Evolutionary conservation across 2,329 filamentous ascomycete genomes (phyloP).

Genomic region (Cercospora sp.): DNA sequence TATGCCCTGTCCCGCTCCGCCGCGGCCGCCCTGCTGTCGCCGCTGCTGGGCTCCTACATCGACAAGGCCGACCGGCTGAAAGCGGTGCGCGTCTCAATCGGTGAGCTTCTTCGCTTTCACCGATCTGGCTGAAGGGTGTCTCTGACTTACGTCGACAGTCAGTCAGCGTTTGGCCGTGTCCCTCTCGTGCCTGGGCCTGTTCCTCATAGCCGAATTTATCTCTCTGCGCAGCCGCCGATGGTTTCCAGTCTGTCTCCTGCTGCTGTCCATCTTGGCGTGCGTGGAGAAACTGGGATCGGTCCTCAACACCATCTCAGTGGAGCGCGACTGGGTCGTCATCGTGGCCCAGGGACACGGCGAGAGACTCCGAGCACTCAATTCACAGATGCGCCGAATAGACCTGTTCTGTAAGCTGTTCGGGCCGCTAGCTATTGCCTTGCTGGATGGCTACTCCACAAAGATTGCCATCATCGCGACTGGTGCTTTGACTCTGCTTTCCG

Average conservation of each 20-base stretch:
- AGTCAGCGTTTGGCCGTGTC: conserved; percentile 33
- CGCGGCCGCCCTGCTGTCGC: conserved; percentile 60
- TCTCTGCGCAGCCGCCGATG: conserved; percentile 2
- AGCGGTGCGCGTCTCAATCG: conserved; percentile 45
- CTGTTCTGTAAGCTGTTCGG: conserved; percentile 59
- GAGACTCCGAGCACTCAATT: conserved; percentile 49
- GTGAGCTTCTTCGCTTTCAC: conserved; percentile 17
- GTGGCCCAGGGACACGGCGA: conserved; percentile 47
- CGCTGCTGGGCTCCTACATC: conserved; percentile 59
- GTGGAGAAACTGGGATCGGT: conserved; percentile 67
- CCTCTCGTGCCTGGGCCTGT: conserved; percentile 29
- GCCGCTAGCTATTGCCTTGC: conserved; percentile 53
- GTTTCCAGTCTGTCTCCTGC: conserved; percentile 33
- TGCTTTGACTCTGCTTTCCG: conserved; percentile 52
- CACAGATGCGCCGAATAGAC: conserved; percentile 61
- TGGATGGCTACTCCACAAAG: conserved; percentile 52
- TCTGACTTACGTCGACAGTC: conserved; percentile 25
- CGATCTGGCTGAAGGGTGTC: background rate
- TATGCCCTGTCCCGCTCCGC: conserved; percentile 65
- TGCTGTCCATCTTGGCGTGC: conserved; percentile 59
- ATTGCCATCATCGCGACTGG: conserved; percentile 54
- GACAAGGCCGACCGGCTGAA: conserved; percentile 52
- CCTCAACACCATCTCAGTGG: conserved; percentile 67
- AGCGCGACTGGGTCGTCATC: conserved; percentile 62
- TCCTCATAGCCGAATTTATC: conserved; percentile 15